phyloP scores from a whole-genome alignment of 2,329 filamentous ascomycete genomes.

The Claviceps africana region DNA sequence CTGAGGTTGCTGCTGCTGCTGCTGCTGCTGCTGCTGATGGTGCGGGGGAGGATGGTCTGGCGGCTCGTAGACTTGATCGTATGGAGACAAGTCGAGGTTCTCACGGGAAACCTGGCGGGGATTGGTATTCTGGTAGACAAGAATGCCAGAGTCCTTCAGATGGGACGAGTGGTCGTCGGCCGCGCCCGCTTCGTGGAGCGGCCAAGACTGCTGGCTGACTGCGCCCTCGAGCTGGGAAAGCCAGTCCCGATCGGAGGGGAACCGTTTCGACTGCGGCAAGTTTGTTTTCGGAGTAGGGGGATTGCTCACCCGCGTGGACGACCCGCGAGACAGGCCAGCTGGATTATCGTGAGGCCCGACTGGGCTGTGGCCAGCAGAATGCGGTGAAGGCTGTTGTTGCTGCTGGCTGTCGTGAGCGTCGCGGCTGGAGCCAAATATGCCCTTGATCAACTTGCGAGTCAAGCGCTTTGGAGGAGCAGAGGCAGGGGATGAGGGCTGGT shows the following conservation, averaged over 20 bases:
- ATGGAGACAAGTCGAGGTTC: slow-evolving; percentile 26
- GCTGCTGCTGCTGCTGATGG: slow-evolving; percentile 21
- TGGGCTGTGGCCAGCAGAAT: slow-evolving; percentile 9
- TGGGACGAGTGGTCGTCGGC: slow-evolving; percentile 23
- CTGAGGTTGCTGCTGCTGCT: slow-evolving; percentile 19
- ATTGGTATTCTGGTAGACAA: slow-evolving; percentile 21
- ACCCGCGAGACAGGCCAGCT: slow-evolving; percentile 34
- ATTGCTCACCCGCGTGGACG: slow-evolving; percentile 44
- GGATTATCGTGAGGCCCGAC: slow-evolving; percentile 34
- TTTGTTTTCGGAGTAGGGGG: slow-evolving; percentile 29
- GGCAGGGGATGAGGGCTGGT: slow-evolving; percentile 6
- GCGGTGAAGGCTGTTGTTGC: slow-evolving; percentile 6
- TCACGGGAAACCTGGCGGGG: slow-evolving; percentile 36
- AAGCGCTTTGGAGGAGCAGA: slow-evolving; percentile 32
- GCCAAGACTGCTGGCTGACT: slow-evolving; percentile 19
- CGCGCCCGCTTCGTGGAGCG: slow-evolving; percentile 30
- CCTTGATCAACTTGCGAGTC: slow-evolving; percentile 40
- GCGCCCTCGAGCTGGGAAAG: slow-evolving; percentile 10
- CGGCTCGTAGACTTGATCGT: slow-evolving; percentile 31
- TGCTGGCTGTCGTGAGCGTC: slow-evolving; percentile 9
- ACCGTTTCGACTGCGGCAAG: slow-evolving; percentile 14
- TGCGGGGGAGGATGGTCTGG: slow-evolving; percentile 11
- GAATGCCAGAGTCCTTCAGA: slow-evolving; percentile 25
- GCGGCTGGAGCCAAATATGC: slow-evolving; percentile 31
- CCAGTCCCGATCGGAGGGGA: slow-evolving; percentile 10